A percentile compares a stretch with the other conserved stretches of the same genome.
These are phyloP conservation scores for Abrus precatorius DNA, from an alignment of 306 rosid genomes.

Conservation along the genomic window DNA sequence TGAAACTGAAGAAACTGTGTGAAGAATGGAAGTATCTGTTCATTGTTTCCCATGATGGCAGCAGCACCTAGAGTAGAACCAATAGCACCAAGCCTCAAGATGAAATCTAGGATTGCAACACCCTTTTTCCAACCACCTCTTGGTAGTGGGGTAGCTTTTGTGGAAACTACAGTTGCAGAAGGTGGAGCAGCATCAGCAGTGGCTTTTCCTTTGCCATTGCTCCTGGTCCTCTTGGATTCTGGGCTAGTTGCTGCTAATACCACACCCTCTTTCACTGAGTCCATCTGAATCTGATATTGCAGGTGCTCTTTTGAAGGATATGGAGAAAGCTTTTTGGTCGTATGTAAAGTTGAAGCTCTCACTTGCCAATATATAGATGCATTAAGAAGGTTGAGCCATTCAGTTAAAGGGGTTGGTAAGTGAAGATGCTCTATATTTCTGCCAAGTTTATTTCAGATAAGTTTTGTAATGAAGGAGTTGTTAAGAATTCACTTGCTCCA, in stretches of 20 bases:
- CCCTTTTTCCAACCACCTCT: slow-evolving; percentile 60
- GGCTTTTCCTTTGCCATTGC: slow-evolving; percentile 59
- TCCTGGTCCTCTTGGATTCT: slow-evolving; percentile 56
- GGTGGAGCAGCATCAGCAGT: slow-evolving; percentile 35
- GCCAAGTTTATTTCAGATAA: slow-evolving; percentile 21
- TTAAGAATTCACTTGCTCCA: slow-evolving; percentile 59
- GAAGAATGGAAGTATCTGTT: slow-evolving; percentile 75
- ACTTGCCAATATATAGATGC: slow-evolving; percentile 39
- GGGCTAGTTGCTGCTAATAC: slow-evolving; percentile 38
- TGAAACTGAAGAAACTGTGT: slow-evolving; percentile 80
- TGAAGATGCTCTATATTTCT: slow-evolving; percentile 7
- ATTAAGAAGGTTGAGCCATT: slow-evolving; percentile 22
- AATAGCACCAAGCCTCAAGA: slow-evolving; percentile 60
- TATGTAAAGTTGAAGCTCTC: slow-evolving; percentile 12
- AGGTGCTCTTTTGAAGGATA: slow-evolving; percentile 25
- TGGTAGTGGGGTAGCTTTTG: slow-evolving; percentile 51
- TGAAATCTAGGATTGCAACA: slow-evolving; percentile 58
- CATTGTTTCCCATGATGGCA: slow-evolving; percentile 52
- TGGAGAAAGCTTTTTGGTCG: background rate
- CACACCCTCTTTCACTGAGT: slow-evolving; percentile 44
- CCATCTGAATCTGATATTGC: slow-evolving; percentile 48
- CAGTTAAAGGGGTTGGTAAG: slow-evolving; percentile 44
- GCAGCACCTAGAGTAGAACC: slow-evolving; percentile 65
- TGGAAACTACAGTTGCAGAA: slow-evolving; percentile 38
- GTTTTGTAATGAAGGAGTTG: slow-evolving; percentile 49